These are phyloP conservation scores for Dictyostelium firmibasis DNA, from an alignment of 78 protist genomes.

Conservation along the genomic window DNA sequence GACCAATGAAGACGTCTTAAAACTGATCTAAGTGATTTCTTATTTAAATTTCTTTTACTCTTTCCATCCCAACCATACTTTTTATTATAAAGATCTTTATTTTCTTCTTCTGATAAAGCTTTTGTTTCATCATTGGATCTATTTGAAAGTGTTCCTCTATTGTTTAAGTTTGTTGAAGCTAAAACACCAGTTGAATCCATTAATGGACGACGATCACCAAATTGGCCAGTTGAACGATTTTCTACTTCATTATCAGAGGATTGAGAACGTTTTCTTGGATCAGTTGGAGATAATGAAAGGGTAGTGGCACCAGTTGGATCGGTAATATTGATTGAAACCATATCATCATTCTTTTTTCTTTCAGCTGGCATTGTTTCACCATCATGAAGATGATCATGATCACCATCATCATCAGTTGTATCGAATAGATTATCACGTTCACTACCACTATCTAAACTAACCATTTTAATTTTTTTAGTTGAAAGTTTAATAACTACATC, in stretches of 20 bases:
- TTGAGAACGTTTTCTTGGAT: no score
- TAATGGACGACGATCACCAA: constrained; percentile 6
- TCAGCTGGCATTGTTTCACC: no score
- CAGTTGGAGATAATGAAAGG: no score
- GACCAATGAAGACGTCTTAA: constrained; percentile 23
- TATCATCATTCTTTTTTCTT: no score
- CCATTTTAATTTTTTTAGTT: constrained; percentile 7
- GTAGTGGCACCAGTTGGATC: no score
- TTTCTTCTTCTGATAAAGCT: not conserved
- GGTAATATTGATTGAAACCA: no score
- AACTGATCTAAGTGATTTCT: constrained; percentile 13
- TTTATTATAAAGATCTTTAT: no score
- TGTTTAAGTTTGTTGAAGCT: not conserved
- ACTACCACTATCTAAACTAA: constrained; percentile 31
- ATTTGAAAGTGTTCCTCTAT: no score
- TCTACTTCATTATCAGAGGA: no score
- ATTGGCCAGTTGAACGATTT: no score
- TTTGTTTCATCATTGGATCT: not conserved
- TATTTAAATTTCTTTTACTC: constrained; percentile 62
- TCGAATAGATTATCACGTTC: constrained; percentile 50
- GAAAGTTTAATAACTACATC: constrained; percentile 31
- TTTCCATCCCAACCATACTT: constrained; percentile 33
- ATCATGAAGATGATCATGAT: no score
- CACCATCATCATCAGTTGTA: not conserved
- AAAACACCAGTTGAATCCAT: not conserved